A percentile compares a stretch with the other conserved stretches of the same genome.
Conservation (phyloP, 148 eudicot species). For the Camellia lanceoleosa region DNA sequence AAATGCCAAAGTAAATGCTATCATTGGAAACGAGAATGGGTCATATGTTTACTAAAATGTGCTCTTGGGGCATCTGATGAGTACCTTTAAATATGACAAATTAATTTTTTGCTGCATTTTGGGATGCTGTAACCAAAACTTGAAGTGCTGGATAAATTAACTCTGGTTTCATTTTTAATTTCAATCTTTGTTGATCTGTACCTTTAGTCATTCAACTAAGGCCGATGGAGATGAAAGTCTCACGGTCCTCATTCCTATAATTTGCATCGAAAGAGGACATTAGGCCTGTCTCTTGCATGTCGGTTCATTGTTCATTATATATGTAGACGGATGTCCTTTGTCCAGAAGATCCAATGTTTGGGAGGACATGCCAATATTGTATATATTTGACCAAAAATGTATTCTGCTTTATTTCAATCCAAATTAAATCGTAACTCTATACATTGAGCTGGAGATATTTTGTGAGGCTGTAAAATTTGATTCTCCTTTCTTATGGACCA, state of each 20-base stretch:
- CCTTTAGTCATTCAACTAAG: neutral
- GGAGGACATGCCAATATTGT: neutral
- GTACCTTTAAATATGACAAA: neutral
- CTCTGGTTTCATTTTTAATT: neutral
- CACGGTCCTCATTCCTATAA: no score
- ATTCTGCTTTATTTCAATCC: neutral
- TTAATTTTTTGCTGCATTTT: neutral
- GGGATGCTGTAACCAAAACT: neutral
- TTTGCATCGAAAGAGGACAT: neutral
- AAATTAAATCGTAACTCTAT: neutral
- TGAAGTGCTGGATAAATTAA: neutral
- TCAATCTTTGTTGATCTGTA: neutral
- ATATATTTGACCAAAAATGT: neutral
- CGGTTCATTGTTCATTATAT: neutral
- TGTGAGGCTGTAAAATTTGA: neutral
- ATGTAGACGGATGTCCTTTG: neutral
- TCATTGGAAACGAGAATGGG: neutral
- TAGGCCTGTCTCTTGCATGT: neutral
- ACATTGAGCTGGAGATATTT: neutral
- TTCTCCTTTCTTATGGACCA: neutral
- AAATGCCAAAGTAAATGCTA: neutral
- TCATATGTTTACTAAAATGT: neutral
- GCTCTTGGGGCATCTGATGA: constrained; percentile 4
- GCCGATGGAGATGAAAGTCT: neutral
- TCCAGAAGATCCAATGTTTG: neutral